Evolutionary conservation across 2,329 filamentous ascomycete genomes (phyloP).

Genomic region (Trichophyton mentagrophytes): DNA sequence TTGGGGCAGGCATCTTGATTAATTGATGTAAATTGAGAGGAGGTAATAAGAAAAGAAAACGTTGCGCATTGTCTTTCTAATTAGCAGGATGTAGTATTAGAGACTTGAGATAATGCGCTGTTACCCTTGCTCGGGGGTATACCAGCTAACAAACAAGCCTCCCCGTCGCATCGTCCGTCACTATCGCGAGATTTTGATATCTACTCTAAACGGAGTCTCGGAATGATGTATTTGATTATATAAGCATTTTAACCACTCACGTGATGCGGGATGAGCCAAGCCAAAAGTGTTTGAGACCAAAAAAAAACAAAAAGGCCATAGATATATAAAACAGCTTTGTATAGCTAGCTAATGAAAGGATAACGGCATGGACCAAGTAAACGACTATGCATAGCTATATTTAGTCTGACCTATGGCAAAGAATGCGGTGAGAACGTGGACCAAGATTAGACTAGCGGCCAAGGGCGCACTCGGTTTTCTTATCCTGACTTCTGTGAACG

Average conservation of each 20-base stretch:
- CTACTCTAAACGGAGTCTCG: neutral
- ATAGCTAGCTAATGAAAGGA: neutral
- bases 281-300: neutral
- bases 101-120: neutral
- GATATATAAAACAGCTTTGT: neutral
- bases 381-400: too few relatives aligned
- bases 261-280: neutral
- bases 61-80: neutral
- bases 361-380: too few relatives aligned
- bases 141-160: neutral
- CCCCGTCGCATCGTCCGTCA: neutral
- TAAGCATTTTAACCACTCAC: neutral
- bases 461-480: constrained; percentile 24
- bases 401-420: neutral
- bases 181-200: neutral
- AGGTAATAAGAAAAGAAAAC: neutral
- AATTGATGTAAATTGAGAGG: neutral
- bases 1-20: constrained; percentile 24
- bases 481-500: constrained; percentile 21
- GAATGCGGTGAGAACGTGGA: neutral
- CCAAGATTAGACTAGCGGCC: neutral
- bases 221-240: neutral
- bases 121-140: neutral
- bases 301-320: neutral
- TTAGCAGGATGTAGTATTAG: neutral